These are phyloP conservation scores for Malassezia yamatoensis DNA, from an alignment of 1,284 basidiomycete genomes.

Conservation along the genomic window DNA sequence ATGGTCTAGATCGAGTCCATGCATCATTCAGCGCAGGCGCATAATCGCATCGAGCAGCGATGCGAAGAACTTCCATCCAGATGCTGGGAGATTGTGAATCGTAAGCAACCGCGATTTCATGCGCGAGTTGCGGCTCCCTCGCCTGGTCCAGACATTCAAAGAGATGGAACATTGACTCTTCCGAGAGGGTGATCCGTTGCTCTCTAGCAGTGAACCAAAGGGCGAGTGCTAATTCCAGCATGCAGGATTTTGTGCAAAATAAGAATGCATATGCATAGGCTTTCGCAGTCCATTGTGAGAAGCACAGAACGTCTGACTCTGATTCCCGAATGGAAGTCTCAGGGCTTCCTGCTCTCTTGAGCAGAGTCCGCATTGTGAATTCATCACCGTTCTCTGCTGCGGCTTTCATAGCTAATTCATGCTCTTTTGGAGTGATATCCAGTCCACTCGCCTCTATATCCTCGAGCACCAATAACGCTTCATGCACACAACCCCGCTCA, in stretches of 20 bases:
- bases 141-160: slow-evolving; percentile 18
- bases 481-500: slow-evolving; percentile 19
- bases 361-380: not conserved
- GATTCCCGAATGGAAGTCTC: not conserved
- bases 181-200: slow-evolving; percentile 12
- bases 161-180: slow-evolving; percentile 13
- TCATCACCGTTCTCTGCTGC: not conserved
- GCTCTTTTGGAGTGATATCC: not conserved
- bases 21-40: slow-evolving; percentile 27
- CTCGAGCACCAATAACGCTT: slow-evolving; percentile 18
- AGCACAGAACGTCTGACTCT: not conserved
- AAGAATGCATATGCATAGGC: slow-evolving; percentile 15
- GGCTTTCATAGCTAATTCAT: not conserved
- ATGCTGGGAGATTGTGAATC: slow-evolving; percentile 13
- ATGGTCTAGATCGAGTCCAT: slow-evolving; percentile 24
- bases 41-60: slow-evolving; percentile 26
- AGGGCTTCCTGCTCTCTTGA: not conserved
- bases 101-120: slow-evolving; percentile 23
- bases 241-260: slow-evolving; percentile 21
- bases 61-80: slow-evolving; percentile 33
- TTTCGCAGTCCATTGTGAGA: not conserved
- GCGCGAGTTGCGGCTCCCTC: slow-evolving; percentile 23
- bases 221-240: slow-evolving; percentile 26
- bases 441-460: slow-evolving; percentile 25
- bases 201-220: slow-evolving; percentile 22